These are phyloP conservation scores for Phellopilus nigrolimitatus DNA, from an alignment of 1,284 basidiomycete genomes.

Conservation along the genomic window DNA sequence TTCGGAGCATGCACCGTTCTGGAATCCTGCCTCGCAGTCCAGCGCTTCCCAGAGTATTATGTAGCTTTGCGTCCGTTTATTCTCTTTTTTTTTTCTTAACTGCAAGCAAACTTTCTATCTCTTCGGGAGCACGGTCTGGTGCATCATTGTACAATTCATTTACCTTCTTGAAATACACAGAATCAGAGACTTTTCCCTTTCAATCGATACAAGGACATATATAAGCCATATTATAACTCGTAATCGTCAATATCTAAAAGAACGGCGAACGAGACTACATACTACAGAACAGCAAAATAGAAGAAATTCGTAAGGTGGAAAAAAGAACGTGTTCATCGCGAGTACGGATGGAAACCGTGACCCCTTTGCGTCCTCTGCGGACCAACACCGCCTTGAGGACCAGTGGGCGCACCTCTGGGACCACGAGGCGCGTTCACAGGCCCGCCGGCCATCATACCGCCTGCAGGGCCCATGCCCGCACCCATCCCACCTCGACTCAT, in stretches of 20 bases:
- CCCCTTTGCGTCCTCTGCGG: conserved; percentile 71
- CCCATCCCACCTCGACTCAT: conserved; percentile 38
- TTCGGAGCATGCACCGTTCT: conserved; percentile 6
- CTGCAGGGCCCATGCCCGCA: conserved; percentile 28
- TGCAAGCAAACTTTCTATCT: too few species aligned
- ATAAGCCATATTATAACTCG: conserved; percentile 14
- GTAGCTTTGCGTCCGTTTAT: too few species aligned
- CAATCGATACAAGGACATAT: not conserved
- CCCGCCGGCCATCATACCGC: conserved; percentile 29
- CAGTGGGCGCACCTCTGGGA: conserved; percentile 53
- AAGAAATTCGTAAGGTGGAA: not conserved
- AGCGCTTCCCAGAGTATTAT: too few species aligned
- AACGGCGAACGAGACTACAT: conserved; percentile 6
- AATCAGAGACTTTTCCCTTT: conserved; percentile 1
- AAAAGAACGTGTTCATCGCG: conserved; percentile 40
- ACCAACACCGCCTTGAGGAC: conserved; percentile 52
- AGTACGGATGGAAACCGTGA: conserved; percentile 76
- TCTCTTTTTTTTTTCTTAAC: too few species aligned
- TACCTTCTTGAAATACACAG: not conserved
- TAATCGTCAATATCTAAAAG: conserved; percentile 1
- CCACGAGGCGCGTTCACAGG: conserved; percentile 60
- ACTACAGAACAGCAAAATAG: conserved; percentile 4
- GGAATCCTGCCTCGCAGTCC: not conserved
- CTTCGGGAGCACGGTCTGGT: too few species aligned
- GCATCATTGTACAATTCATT: not conserved